A percentile compares a stretch with the other conserved stretches of the same genome.
Conservation (phyloP, 257 asterid genomes). For the Primulina huaijiensis region DNA sequence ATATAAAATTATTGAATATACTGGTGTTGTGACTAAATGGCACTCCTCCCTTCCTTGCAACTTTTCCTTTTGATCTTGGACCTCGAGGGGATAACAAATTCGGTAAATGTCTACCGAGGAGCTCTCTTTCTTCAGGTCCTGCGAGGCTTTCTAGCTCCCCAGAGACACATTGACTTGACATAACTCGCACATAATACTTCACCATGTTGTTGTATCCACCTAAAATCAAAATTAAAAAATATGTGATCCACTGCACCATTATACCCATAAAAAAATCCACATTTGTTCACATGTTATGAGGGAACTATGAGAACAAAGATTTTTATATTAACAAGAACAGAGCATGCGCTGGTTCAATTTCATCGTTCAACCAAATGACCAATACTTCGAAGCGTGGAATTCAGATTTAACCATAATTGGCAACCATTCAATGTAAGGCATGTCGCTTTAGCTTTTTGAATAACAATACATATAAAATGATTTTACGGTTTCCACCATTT, state of each 20-base stretch:
- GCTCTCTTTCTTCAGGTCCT: conserved; percentile 12
- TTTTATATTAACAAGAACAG: neutral
- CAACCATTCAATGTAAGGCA: neutral
- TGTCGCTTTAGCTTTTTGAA: neutral
- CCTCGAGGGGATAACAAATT: conserved; percentile 10
- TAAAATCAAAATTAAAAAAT: conserved; percentile 1
- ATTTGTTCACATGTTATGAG: neutral
- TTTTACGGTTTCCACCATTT: neutral
- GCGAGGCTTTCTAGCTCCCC: neutral
- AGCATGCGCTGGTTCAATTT: neutral
- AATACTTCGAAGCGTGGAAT: neutral
- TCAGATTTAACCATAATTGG: neutral
- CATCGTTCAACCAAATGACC: neutral
- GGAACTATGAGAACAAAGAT: neutral
- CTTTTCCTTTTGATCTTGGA: conserved; percentile 11
- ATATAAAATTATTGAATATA: conserved; percentile 3
- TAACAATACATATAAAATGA: neutral
- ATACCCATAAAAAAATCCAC: no score
- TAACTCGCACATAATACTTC: conserved; percentile 1
- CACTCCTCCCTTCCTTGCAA: conserved; percentile 10
- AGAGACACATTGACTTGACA: neutral
- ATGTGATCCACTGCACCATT: neutral
- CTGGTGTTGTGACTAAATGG: conserved; percentile 13
- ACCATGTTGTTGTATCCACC: conserved; percentile 15
- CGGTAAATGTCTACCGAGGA: neutral